Conservation (phyloP, 306 rosid species). For the Pyrus betulifolia region DNA sequence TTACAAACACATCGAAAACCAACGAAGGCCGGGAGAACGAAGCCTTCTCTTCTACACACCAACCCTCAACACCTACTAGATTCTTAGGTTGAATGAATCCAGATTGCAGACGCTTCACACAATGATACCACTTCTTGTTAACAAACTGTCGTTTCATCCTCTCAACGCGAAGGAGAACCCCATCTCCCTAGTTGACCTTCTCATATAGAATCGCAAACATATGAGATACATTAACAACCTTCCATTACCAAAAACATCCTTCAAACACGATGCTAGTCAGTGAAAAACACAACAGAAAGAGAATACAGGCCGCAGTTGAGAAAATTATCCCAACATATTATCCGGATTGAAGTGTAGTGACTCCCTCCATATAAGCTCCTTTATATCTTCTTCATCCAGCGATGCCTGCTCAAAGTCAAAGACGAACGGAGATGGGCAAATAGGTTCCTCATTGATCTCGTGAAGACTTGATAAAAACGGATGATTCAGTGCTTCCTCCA, state of each 20-base stretch:
- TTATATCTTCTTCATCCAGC: conserved; percentile 82
- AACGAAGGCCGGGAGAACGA: conserved; percentile 20
- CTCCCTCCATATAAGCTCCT: conserved; percentile 87
- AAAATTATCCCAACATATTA: conserved; percentile 17
- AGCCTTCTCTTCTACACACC: conserved; percentile 29
- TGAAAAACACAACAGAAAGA: conserved; percentile 1
- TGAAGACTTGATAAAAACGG: conserved; percentile 84
- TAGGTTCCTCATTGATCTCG: conserved; percentile 95
- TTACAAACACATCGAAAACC: conserved; percentile 2
- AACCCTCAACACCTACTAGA: neutral
- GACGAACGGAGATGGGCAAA: conserved; percentile 65
- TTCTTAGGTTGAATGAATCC: neutral
- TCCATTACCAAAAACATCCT: conserved; percentile 12
- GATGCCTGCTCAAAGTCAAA: conserved; percentile 77
- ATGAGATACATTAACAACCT: conserved; percentile 17
- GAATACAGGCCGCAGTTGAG: neutral
- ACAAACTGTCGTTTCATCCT: conserved; percentile 1
- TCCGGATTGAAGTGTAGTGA: conserved; percentile 46
- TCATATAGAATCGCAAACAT: conserved; percentile 1
- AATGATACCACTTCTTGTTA: neutral
- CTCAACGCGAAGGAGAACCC: conserved; percentile 27
- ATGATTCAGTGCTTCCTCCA: conserved; percentile 87
- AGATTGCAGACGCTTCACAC: neutral
- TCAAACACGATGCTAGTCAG: neutral
- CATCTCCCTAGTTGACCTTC: conserved; percentile 21